Evolutionary conservation across 805 yeast species (phyloP), one percentile per base, ranked within the genome.

Genomic region (Candida awuae): DNA sequence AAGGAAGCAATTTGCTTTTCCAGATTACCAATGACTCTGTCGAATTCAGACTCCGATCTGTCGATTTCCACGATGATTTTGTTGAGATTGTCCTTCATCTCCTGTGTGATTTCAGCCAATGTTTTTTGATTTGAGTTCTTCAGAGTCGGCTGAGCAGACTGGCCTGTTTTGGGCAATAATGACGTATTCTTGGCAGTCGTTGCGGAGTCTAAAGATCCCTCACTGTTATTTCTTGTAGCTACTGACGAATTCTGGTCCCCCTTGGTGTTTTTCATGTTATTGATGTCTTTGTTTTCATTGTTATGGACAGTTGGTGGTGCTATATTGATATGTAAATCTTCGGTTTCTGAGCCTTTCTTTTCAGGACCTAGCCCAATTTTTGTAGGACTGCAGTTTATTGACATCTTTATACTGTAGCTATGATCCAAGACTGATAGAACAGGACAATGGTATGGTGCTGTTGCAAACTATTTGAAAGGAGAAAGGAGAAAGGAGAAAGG

Each of bases 21-120:
- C 7, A 56, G 34, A 7, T 38, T 35, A 15, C 43, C 48, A 30
- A 53, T 37, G 2, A 52, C 28, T 20, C 46, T 38, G 9, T 33
- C 42, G 29, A 55, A 36, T 23, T 51, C 55, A 28, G 32, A 39
- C 32, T 56, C 59, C 5, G 48, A 38, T 21, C 43, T 44, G 10
- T 48, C 50, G 12, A 56, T 38, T 36, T 54, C 53, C 20, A 41
- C 21, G 1, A 29, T 12, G n/a, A 52, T 43, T 21, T 45, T 44
- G 14, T 49, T 48, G 34, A 56, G 28, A 32, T 47, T 48, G 4
- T 44, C 44, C 3, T 49, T 53, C 8, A 56, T 29, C 16, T 43
- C 44, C 12, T 46, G 48, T 3, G 56, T 47, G 8, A 56, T 41
- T 34, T 56, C 60, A 4, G 54, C 44, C 2, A 55, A 41, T 8